phyloP scores from a whole-genome alignment of 1,139 yeast genomes.

The Blastobotrys aristatus region DNA sequence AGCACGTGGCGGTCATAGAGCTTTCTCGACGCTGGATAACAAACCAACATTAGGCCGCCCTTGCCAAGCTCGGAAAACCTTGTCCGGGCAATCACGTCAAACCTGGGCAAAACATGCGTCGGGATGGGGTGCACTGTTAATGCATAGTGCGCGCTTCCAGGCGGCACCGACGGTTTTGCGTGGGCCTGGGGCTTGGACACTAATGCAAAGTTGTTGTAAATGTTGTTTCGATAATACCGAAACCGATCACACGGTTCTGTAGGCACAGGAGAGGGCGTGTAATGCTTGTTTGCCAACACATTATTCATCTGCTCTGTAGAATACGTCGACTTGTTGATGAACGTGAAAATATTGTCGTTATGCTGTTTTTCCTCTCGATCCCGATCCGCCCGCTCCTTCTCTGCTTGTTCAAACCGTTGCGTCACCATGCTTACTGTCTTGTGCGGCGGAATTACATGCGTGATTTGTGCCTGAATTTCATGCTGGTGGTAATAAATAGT shows the following conservation, averaged over 20 bases:
- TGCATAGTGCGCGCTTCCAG: constrained; percentile 24
- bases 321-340: constrained; percentile 1
- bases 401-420: constrained; percentile 6
- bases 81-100: constrained; percentile 19
- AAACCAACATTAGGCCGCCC: constrained; percentile 26
- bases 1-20: constrained; percentile 22
- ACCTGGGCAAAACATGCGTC: constrained; percentile 25
- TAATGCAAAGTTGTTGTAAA: constrained; percentile 21
- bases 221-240: constrained; percentile 15
- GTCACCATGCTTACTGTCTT: constrained; percentile 15
- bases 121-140: constrained; percentile 27
- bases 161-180: constrained; percentile 23
- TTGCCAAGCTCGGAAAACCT: constrained; percentile 24
- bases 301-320: neutral
- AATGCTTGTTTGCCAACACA: neutral
- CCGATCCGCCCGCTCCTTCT: neutral
- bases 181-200: constrained; percentile 13
- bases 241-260: constrained; percentile 1
- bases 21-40: constrained; percentile 26
- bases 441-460: constrained; percentile 23
- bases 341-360: neutral
- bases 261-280: neutral
- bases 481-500: constrained; percentile 2
- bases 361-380: neutral
- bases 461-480: constrained; percentile 17